phyloP scores from a whole-genome alignment of 352 stramenopile species.

The Pythium phragmiticola region DNA sequence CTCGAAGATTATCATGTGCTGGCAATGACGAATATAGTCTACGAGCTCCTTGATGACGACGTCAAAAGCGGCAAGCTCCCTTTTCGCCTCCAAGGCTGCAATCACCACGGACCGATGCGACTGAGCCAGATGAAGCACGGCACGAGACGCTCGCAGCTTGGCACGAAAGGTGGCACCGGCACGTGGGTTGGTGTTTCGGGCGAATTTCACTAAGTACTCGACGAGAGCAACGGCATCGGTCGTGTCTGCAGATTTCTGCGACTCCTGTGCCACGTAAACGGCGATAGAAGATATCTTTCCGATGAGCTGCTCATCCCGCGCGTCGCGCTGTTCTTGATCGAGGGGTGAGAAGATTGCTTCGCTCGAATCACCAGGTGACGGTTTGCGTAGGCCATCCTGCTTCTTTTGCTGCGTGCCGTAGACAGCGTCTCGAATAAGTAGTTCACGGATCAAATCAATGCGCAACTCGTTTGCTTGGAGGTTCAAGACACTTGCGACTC shows the following conservation, averaged over 20 bases:
- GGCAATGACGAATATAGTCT: constrained; percentile 31
- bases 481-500: constrained; percentile 23
- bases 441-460: constrained; percentile 28
- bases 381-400: neutral
- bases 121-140: constrained; percentile 29
- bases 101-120: constrained; percentile 23
- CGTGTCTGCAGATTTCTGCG: neutral
- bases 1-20: constrained; percentile 40
- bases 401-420: constrained; percentile 14
- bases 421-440: constrained; percentile 30
- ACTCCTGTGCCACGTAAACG: constrained; percentile 11
- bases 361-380: neutral
- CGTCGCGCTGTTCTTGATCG: constrained; percentile 23
- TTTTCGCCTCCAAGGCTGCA: constrained; percentile 21
- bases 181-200: constrained; percentile 29
- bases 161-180: constrained; percentile 39
- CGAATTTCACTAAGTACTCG: constrained; percentile 26
- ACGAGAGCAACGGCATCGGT: constrained; percentile 21
- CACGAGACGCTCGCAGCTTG: constrained; percentile 31
- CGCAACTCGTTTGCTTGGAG: constrained; percentile 22
- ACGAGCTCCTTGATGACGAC: constrained; percentile 28
- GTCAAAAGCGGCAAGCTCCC: constrained; percentile 25
- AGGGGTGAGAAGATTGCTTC: constrained; percentile 25
- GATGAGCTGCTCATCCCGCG: constrained; percentile 29
- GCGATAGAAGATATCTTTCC: constrained; percentile 25